Percentiles rank a stretch among this genome's conserved stretches.
These are phyloP conservation scores for Didymosphaeria variabile DNA, from an alignment of 2,329 filamentous ascomycete species.

Conservation along the genomic window DNA sequence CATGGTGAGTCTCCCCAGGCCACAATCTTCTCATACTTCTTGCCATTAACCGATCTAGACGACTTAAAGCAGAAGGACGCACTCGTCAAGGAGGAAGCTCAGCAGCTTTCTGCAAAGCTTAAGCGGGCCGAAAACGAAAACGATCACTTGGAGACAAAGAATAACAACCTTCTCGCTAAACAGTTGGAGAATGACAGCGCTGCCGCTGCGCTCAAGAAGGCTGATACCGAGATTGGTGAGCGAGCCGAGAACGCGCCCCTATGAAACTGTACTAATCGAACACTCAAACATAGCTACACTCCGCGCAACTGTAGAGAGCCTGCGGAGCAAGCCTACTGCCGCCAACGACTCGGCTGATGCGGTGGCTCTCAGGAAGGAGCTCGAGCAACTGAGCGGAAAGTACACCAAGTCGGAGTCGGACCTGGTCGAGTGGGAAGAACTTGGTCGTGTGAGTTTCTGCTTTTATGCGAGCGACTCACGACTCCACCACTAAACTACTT, in stretches of 20 bases:
- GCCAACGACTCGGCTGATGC: background rate
- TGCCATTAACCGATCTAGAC: constrained; percentile 5
- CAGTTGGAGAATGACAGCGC: constrained; percentile 17
- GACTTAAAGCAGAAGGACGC: constrained; percentile 13
- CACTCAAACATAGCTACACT: constrained; percentile 5
- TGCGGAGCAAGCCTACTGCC: background rate
- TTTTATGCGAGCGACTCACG: background rate
- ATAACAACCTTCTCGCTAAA: constrained; percentile 24
- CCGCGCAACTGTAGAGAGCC: constrained; percentile 11
- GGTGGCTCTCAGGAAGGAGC: constrained; percentile 16
- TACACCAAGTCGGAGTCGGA: constrained; percentile 21
- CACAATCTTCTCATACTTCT: background rate
- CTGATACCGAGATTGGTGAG: constrained; percentile 8
- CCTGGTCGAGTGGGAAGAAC: background rate
- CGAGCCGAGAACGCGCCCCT: background rate
- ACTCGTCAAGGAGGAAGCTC: constrained; percentile 15
- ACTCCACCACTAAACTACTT: background rate
- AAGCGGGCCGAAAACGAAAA: constrained; percentile 22
- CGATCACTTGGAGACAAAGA: constrained; percentile 26
- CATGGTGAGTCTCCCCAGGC: background rate
- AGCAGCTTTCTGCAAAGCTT: constrained; percentile 19
- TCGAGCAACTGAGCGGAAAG: constrained; percentile 24
- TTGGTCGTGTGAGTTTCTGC: constrained; percentile 3
- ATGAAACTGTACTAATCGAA: background rate
- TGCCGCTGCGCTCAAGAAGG: background rate